These are phyloP conservation scores for Fistulinella staudtii DNA, from an alignment of 1,284 basidiomycete species.

Conservation along the genomic window DNA sequence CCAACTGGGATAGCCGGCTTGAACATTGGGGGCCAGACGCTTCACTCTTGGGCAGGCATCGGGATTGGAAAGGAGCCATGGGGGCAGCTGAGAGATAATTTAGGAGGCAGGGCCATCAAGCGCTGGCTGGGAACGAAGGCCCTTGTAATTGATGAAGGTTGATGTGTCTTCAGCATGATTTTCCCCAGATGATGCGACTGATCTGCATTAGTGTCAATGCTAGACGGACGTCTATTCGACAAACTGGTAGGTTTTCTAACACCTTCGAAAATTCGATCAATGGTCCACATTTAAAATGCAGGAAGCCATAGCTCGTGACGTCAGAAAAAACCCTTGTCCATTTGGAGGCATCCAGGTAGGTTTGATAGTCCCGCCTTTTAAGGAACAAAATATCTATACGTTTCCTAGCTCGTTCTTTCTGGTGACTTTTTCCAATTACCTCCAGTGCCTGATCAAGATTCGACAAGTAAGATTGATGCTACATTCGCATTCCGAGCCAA, in stretches of 20 bases:
- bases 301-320: constrained; percentile 43
- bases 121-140: constrained; percentile 53
- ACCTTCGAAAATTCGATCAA: background rate
- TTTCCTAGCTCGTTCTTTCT: constrained; percentile 59
- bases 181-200: background rate
- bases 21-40: constrained; percentile 75
- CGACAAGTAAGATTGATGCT: constrained; percentile 30
- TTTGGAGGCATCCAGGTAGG: constrained; percentile 74
- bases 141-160: constrained; percentile 72
- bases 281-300: constrained; percentile 4
- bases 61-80: constrained; percentile 57
- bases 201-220: constrained; percentile 49
- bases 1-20: constrained; percentile 79
- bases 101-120: constrained; percentile 39
- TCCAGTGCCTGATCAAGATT: constrained; percentile 54
- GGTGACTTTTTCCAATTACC: constrained; percentile 83
- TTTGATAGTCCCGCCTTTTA: background rate
- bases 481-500: constrained; percentile 67
- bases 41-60: constrained; percentile 75
- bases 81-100: constrained; percentile 45
- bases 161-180: constrained; percentile 17
- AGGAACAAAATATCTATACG: constrained; percentile 1
- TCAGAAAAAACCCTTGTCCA: constrained; percentile 47
- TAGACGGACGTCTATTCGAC: constrained; percentile 59
- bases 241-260: constrained; percentile 48